Evolutionary conservation across 768 basidiomycete genomes (phyloP).

Genomic region (Pleurotus eryngii): DNA sequence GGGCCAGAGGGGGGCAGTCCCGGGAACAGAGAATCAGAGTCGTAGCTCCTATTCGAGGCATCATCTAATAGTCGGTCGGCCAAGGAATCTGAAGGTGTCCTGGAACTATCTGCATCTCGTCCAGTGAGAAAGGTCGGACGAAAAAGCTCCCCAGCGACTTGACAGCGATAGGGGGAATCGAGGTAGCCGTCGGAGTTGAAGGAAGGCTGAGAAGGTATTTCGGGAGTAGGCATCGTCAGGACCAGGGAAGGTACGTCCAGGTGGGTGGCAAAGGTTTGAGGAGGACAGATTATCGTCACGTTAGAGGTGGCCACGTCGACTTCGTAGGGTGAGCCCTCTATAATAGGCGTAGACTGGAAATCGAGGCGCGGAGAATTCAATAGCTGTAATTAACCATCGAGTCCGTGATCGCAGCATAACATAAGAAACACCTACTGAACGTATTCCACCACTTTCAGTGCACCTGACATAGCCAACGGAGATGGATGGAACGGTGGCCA

Average conservation of each 20-base stretch:
- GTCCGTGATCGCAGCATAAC: too few relatives aligned
- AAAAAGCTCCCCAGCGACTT: neutral
- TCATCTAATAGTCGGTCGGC: neutral
- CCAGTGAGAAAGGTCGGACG: neutral
- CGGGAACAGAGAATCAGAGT: neutral
- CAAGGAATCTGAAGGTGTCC: neutral
- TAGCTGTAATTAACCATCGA: too few relatives aligned
- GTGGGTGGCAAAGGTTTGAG: neutral
- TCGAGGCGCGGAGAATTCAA: too few relatives aligned
- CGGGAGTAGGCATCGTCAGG: constrained; percentile 3
- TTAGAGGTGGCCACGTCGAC: too few relatives aligned
- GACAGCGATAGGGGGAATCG: too few relatives aligned
- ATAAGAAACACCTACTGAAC: too few relatives aligned
- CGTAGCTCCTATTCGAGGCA: neutral
- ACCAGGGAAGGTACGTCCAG: neutral
- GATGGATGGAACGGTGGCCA: neutral
- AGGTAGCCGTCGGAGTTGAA: neutral
- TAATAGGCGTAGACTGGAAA: too few relatives aligned
- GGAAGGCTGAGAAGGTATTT: neutral
- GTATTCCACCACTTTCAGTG: neutral
- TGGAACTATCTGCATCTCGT: neutral
- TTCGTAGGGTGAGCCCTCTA: too few relatives aligned
- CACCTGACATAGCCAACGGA: neutral
- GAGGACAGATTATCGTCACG: too few relatives aligned
- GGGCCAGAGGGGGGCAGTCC: too few relatives aligned